Percentiles rank a stretch among this genome's conserved stretches.
These are phyloP conservation scores for Globisporangium cederbergense DNA, from an alignment of 352 stramenopile genomes.

Conservation along the genomic window DNA sequence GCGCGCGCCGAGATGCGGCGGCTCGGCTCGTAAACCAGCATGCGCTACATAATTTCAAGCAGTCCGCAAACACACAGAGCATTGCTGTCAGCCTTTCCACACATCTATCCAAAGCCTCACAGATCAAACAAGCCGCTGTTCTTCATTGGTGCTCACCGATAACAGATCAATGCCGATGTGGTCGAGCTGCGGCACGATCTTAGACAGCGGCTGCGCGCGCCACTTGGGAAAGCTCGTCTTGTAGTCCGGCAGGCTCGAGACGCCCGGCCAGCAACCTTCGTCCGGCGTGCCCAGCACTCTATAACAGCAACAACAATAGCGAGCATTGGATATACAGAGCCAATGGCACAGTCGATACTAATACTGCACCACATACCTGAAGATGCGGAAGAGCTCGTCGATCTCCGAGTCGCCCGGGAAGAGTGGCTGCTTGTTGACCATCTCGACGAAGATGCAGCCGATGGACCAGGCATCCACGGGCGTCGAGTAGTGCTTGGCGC, in stretches of 20 bases:
- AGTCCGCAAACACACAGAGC: background rate
- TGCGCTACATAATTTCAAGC: slow-evolving; percentile 34
- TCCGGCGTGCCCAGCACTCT: slow-evolving; percentile 95
- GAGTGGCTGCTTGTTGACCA: slow-evolving; percentile 89
- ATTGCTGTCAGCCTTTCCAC: background rate
- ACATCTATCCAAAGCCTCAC: background rate
- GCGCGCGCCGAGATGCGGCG: slow-evolving; percentile 73
- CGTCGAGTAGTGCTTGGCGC: slow-evolving; percentile 92
- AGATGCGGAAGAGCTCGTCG: slow-evolving; percentile 99
- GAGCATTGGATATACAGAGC: background rate
- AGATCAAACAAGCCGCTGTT: background rate
- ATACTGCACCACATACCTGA: slow-evolving; percentile 50
- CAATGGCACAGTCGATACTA: background rate
- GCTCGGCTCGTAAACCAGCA: slow-evolving; percentile 81
- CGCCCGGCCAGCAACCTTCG: slow-evolving; percentile 95
- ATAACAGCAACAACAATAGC: background rate
- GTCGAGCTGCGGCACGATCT: slow-evolving; percentile 86
- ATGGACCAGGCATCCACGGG: slow-evolving; percentile 92
- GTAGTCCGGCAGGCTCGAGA: slow-evolving; percentile 97
- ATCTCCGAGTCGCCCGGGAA: slow-evolving; percentile 97
- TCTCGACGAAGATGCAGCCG: slow-evolving; percentile 93
- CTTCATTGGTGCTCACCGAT: slow-evolving; percentile 34
- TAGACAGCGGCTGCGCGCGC: slow-evolving; percentile 87
- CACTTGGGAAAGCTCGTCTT: slow-evolving; percentile 98
- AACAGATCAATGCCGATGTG: slow-evolving; percentile 77